Conservation (phyloP, 129 eudicot genomes). For the Kitagawia praeruptora region DNA sequence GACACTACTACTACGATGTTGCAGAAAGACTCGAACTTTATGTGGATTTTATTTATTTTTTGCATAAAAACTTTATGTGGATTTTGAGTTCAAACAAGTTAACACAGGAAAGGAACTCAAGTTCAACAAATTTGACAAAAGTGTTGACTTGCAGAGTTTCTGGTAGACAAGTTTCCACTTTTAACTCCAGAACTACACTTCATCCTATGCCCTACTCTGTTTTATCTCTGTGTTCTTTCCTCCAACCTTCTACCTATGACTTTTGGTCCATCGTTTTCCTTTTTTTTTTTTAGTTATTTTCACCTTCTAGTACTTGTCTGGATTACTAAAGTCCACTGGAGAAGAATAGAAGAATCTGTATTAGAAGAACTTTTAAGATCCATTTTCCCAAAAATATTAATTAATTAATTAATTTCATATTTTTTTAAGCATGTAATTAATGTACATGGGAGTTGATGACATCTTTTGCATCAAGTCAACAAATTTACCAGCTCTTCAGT, state of each 20-base stretch:
- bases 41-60: no score
- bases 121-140: neutral
- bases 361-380: conserved; percentile 24
- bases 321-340: conserved; percentile 8
- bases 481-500: conserved; percentile 12
- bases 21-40: no score
- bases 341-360: conserved; percentile 8
- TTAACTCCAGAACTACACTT: conserved; percentile 13
- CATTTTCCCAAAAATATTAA: neutral
- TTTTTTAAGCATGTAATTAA: conserved; percentile 10
- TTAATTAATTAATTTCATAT: neutral
- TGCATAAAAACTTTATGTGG: neutral
- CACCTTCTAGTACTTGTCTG: conserved; percentile 10
- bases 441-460: conserved; percentile 34
- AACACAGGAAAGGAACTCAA: neutral
- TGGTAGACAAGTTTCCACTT: conserved; percentile 9
- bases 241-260: conserved; percentile 1
- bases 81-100: neutral
- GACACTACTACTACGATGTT: no score
- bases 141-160: conserved; percentile 3
- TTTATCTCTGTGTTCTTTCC: neutral
- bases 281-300: conserved; percentile 14
- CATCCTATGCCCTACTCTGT: conserved; percentile 2
- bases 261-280: neutral
- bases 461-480: conserved; percentile 30